phyloP scores from a whole-genome alignment of 2,329 filamentous ascomycete species.

The Xylariaceae sp. region DNA sequence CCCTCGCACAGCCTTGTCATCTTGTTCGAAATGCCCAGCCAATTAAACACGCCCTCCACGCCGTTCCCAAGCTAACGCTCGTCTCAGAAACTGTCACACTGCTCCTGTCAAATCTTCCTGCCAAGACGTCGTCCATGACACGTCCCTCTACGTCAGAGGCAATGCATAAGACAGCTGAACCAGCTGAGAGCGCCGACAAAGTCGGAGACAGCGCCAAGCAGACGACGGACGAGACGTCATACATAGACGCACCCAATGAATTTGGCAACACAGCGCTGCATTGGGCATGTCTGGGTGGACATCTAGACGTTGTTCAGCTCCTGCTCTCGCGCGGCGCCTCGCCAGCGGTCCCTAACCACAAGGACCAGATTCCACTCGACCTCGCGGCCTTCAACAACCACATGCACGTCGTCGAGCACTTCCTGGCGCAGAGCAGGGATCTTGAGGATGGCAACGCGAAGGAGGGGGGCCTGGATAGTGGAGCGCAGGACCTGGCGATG shows the following conservation, averaged over 20 bases:
- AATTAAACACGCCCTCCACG: no score
- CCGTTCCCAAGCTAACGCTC: constrained; percentile 11
- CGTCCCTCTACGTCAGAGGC: not conserved
- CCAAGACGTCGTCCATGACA: constrained; percentile 7
- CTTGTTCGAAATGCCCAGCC: no score
- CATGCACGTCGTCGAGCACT: constrained; percentile 59
- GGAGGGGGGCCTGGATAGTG: constrained; percentile 35
- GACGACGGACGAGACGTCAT: constrained; percentile 23
- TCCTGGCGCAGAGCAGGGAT: constrained; percentile 43
- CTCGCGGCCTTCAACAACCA: constrained; percentile 68
- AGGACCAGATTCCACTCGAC: constrained; percentile 76
- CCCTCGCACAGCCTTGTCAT: no score
- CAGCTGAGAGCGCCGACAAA: constrained; percentile 24
- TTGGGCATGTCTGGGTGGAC: constrained; percentile 89
- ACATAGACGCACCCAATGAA: constrained; percentile 67
- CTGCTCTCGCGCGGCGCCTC: constrained; percentile 75
- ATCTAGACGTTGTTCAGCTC: constrained; percentile 73
- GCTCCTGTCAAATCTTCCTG: constrained; percentile 14
- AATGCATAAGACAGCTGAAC: constrained; percentile 18
- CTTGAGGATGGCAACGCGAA: constrained; percentile 45
- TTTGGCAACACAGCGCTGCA: constrained; percentile 89
- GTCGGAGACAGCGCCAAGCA: no score
- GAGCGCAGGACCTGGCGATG: constrained; percentile 28
- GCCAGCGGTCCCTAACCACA: constrained; percentile 72
- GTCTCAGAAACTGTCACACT: constrained; percentile 36